Evolutionary conservation across 2,329 filamentous ascomycete genomes (phyloP).

Genomic region (Rachicladosporium sp.): DNA sequence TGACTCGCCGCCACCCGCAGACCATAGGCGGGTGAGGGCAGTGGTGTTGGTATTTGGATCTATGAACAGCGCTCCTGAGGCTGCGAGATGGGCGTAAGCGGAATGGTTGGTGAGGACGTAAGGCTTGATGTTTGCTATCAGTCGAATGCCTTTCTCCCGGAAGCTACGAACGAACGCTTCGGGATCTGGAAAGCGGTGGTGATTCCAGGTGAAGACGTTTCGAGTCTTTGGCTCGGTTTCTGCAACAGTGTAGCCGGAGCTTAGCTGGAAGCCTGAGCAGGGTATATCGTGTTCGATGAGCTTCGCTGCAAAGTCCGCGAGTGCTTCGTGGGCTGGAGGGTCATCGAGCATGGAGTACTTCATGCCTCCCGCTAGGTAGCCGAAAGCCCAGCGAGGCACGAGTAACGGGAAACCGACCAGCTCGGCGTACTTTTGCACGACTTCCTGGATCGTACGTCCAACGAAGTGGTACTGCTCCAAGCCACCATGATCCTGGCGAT

Average conservation of each 20-base stretch:
- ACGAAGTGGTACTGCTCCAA: slow-evolving; percentile 60
- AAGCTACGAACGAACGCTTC: slow-evolving; percentile 50
- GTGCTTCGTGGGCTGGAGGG: slow-evolving; percentile 41
- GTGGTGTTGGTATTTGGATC: slow-evolving; percentile 38
- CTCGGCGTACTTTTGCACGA: slow-evolving; percentile 54
- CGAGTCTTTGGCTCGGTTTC: slow-evolving; percentile 55
- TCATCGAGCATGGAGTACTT: slow-evolving; percentile 48
- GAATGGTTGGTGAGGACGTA: slow-evolving; percentile 58
- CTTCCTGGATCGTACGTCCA: slow-evolving; percentile 52
- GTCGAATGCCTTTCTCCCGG: slow-evolving; percentile 51
- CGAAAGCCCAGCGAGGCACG: slow-evolving; percentile 60
- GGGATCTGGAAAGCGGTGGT: slow-evolving; percentile 56
- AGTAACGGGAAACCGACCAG: slow-evolving; percentile 56
- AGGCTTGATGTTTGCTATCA: slow-evolving; percentile 62
- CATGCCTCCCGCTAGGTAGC: slow-evolving; percentile 58
- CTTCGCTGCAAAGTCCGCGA: slow-evolving; percentile 50
- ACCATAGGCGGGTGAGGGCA: slow-evolving; percentile 55
- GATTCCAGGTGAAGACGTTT: slow-evolving; percentile 62
- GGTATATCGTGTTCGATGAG: slow-evolving; percentile 53
- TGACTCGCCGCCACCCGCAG: slow-evolving; percentile 57
- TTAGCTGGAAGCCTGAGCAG: slow-evolving; percentile 61
- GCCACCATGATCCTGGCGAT: slow-evolving; percentile 59
- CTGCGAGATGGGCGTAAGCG: slow-evolving; percentile 49
- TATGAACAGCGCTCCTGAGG: slow-evolving; percentile 49
- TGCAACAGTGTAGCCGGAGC: slow-evolving; percentile 58